Base-by-base conservation (phyloP, 805 yeast genomes). In the Wickerhamiella nectarea region DNA sequence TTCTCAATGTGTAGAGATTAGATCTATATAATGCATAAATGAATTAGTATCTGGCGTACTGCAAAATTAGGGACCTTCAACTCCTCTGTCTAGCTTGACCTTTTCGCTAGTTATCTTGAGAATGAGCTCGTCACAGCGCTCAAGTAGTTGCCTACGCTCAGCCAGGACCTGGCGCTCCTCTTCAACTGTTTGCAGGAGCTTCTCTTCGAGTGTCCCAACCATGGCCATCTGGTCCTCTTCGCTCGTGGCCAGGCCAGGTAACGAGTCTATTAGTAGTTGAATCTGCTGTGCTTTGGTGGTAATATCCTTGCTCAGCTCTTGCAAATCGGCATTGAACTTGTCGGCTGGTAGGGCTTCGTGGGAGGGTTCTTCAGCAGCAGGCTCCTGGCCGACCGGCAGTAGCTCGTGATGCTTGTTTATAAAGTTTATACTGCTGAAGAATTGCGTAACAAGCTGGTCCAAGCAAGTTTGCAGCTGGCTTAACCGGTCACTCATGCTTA, bases 161-260 rank as follows among this genome's bases (percentile, higher is more conserved):
- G 67, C 53, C 7, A 80, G 70, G 7, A 79, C 78, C 24, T 63
- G 64, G 11, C 70, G 62, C 48, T 83, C 74, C 44, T 73, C 70
- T 18, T 60, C 56, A 52, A 86, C 91, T 1, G 77, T 75, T 10
- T 66, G 63, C 10, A 69, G 67, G 44, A 87, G 62, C 51, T 82
- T 83, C 36, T 59, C 57, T 39, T 82, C 80, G 38, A 91, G 64
- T 11, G 65, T 67, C 41, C 70, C 72, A 14, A 89, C 81, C 47
- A 71, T 70, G 21, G 64, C 62, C 57, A 86, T 58, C 60, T 87
- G 97, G 44, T 75, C 78, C 36, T 70, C 73, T 19, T 82, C 80
- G 1, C 87, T 75, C 1, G 80, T 87, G 7, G 93, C 95, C 2
- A 85, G 83, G 10, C 96, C 97, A 0, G 98, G 98, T 35, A 89